Percentiles rank a stretch among this genome's conserved stretches.
These are phyloP conservation scores for Gossypium trilobum DNA, from an alignment of 441 rosid species.

Conservation along the genomic window DNA sequence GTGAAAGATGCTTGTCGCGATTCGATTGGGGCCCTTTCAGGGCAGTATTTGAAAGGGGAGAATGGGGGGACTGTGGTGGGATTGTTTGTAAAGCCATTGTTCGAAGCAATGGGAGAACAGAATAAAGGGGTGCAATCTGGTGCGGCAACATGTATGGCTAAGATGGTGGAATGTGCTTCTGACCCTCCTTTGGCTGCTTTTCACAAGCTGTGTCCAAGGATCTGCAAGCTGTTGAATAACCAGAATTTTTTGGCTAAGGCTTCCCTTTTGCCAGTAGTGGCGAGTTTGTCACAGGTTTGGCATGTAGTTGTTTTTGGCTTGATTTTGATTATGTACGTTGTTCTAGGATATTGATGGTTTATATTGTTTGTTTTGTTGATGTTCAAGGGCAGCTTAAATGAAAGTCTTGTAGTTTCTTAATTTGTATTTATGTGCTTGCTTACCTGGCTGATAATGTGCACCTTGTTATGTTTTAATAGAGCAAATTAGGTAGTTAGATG, in stretches of 20 bases:
- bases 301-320: slow-evolving; percentile 11
- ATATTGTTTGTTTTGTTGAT: slow-evolving; percentile 3
- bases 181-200: slow-evolving; percentile 49
- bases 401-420: slow-evolving; percentile 3
- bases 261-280: slow-evolving; percentile 67
- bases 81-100: slow-evolving; percentile 70
- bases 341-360: neutral
- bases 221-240: slow-evolving; percentile 74
- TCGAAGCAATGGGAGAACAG: slow-evolving; percentile 97
- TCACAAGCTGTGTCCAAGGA: slow-evolving; percentile 76
- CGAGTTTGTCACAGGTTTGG: slow-evolving; percentile 78
- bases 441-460: neutral
- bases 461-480: neutral
- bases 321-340: neutral
- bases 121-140: slow-evolving; percentile 85
- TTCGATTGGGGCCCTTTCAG: slow-evolving; percentile 62
- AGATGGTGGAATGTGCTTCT: slow-evolving; percentile 69
- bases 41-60: slow-evolving; percentile 54
- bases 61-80: slow-evolving; percentile 42
- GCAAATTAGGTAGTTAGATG: neutral
- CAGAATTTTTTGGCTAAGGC: slow-evolving; percentile 75
- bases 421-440: neutral
- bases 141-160: slow-evolving; percentile 82
- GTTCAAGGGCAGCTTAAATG: neutral
- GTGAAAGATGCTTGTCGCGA: slow-evolving; percentile 85